Conservation (phyloP, 2,329 filamentous ascomycete genomes). For the Aspergillus unguis region DNA sequence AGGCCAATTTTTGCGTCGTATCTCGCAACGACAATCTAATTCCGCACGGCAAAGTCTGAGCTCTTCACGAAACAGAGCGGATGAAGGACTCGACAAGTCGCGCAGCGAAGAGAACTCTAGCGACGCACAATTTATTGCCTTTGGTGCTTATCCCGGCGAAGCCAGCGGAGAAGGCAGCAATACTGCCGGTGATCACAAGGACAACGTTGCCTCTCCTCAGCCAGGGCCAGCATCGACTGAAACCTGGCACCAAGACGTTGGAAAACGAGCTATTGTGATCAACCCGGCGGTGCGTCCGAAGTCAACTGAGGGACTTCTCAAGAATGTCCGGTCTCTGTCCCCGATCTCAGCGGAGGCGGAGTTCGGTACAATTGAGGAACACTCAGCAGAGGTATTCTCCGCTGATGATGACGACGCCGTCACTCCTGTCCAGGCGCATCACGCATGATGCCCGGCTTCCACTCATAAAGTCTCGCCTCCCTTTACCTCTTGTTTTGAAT, state of each 20-base stretch:
- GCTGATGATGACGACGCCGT: slow-evolving; percentile 43
- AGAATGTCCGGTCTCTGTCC: slow-evolving; percentile 45
- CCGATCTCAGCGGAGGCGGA: slow-evolving; percentile 34
- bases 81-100: slow-evolving; percentile 50
- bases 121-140: slow-evolving; percentile 70
- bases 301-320: slow-evolving; percentile 60
- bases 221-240: slow-evolving; percentile 29
- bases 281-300: slow-evolving; percentile 56
- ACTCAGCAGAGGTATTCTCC: slow-evolving; percentile 50
- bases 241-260: slow-evolving; percentile 52
- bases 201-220: slow-evolving; percentile 22
- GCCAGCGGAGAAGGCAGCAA: slow-evolving; percentile 45
- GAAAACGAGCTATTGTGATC: slow-evolving; percentile 62
- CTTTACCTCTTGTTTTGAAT: neutral
- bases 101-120: slow-evolving; percentile 62
- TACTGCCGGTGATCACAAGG: slow-evolving; percentile 54
- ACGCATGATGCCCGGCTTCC: neutral
- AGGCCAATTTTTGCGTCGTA: slow-evolving; percentile 59
- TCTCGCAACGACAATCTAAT: slow-evolving; percentile 41
- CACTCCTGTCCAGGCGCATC: neutral
- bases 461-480: slow-evolving; percentile 7
- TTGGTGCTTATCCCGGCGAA: slow-evolving; percentile 49
- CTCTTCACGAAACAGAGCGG: slow-evolving; percentile 37
- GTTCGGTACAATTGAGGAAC: slow-evolving; percentile 31
- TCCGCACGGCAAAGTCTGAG: slow-evolving; percentile 41